Evolutionary conservation across 768 basidiomycete species (phyloP).

Genomic region (Bullera alba): DNA sequence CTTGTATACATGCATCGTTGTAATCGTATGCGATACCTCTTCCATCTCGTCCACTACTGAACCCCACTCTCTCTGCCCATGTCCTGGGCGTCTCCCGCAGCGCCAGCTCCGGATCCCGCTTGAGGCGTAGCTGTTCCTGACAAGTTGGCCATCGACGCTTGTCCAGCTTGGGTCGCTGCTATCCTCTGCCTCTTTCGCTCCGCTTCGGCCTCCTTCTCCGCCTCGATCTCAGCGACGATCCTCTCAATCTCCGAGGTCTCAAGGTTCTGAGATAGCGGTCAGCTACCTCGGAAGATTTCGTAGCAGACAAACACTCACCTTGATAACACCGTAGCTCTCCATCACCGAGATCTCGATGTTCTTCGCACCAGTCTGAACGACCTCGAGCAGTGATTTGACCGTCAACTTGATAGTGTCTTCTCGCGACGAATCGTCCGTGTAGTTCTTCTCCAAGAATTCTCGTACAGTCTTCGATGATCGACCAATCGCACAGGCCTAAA

Average conservation of each 20-base stretch:
- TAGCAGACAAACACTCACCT: constrained; percentile 52
- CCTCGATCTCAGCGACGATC: constrained; percentile 87
- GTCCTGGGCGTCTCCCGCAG: constrained; percentile 16
- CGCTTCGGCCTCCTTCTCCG: constrained; percentile 95
- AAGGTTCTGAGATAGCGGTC: constrained; percentile 61
- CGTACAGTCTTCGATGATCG: constrained; percentile 97
- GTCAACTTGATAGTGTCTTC: constrained; percentile 92
- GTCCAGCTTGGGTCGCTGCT: constrained; percentile 61
- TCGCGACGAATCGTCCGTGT: constrained; percentile 78
- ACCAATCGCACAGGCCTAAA: constrained; percentile 91
- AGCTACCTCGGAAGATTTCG: background rate
- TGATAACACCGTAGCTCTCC: constrained; percentile 89
- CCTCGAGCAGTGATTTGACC: constrained; percentile 89
- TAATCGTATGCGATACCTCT: background rate
- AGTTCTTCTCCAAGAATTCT: constrained; percentile 97
- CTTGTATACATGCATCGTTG: constrained; percentile 1
- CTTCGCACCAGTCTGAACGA: constrained; percentile 99
- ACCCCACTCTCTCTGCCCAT: constrained; percentile 24
- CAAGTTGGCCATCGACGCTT: constrained; percentile 30
- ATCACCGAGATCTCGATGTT: constrained; percentile 98
- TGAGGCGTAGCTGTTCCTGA: constrained; percentile 14
- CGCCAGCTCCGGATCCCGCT: background rate
- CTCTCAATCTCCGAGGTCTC: constrained; percentile 80
- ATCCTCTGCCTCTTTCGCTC: constrained; percentile 85
- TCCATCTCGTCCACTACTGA: background rate